A percentile compares a stretch with the other conserved stretches of the same genome.
These are phyloP conservation scores for Spizellomyces punctatus DNA, from an alignment of 192 early-diverging fungal genomes.

Conservation along the genomic window DNA sequence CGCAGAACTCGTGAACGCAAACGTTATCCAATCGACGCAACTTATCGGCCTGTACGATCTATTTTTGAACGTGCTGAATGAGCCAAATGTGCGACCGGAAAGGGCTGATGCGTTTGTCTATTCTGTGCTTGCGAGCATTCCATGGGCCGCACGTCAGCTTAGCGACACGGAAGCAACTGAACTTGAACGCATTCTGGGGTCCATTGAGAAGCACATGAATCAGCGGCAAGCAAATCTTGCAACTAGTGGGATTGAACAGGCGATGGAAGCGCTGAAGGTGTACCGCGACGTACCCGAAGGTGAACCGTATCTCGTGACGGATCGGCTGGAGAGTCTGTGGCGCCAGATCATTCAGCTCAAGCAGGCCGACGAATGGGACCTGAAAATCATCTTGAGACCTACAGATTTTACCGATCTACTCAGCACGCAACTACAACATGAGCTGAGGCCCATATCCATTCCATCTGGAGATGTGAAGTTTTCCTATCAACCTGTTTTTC, in stretches of 20 bases:
- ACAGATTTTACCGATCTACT: conserved; percentile 4
- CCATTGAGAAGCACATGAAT: conserved; percentile 41
- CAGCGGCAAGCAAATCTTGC: conserved; percentile 18
- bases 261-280: conserved; percentile 36
- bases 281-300: conserved; percentile 39
- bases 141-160: conserved; percentile 64
- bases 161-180: conserved; percentile 53
- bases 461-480: conserved; percentile 33
- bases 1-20: conserved; percentile 64
- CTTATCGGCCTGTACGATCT: conserved; percentile 66
- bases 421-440: conserved; percentile 28
- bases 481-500: conserved; percentile 43
- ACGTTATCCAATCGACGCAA: conserved; percentile 69
- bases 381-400: conserved; percentile 31
- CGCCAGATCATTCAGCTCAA: conserved; percentile 34
- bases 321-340: conserved; percentile 49
- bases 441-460: conserved; percentile 29
- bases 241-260: conserved; percentile 27
- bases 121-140: conserved; percentile 75
- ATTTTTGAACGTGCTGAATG: conserved; percentile 60
- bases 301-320: conserved; percentile 40
- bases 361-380: conserved; percentile 31
- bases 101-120: conserved; percentile 73
- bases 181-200: conserved; percentile 32
- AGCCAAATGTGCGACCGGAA: conserved; percentile 51